phyloP scores from a whole-genome alignment of 331 rosid species.

The Spiraea crenata region DNA sequence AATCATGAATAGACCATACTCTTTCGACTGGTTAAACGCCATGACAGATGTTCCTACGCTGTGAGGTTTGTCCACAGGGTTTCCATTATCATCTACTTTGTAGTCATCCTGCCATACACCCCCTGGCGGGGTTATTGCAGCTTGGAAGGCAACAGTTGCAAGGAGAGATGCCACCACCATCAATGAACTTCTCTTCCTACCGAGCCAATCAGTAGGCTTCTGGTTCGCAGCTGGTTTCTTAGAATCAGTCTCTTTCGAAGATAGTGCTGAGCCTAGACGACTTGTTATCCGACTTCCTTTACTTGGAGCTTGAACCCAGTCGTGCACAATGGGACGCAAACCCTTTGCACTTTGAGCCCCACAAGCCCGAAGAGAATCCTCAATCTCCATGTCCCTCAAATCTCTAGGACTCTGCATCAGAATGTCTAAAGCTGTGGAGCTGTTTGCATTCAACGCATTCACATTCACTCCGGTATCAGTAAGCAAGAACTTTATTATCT shows the following conservation, averaged over 20 bases:
- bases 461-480: conserved; percentile 13
- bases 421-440: conserved; percentile 23
- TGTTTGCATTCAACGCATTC: conserved; percentile 14
- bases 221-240: neutral
- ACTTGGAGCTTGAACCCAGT: conserved; percentile 13
- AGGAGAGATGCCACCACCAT: conserved; percentile 37
- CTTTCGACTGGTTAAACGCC: conserved; percentile 3
- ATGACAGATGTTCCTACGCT: conserved; percentile 23
- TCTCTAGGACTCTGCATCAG: conserved; percentile 29
- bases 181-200: conserved; percentile 28
- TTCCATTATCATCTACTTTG: conserved; percentile 11
- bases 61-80: conserved; percentile 4
- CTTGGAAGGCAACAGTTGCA: conserved; percentile 32
- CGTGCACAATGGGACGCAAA: conserved; percentile 7
- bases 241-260: neutral
- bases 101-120: conserved; percentile 35
- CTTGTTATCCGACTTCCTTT: neutral
- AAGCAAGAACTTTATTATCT: conserved; percentile 21
- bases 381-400: conserved; percentile 24
- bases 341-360: conserved; percentile 24
- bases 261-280: conserved; percentile 2
- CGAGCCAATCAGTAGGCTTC: conserved; percentile 28
- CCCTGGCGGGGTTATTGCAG: conserved; percentile 31
- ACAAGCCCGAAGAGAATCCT: conserved; percentile 15
- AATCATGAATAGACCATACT: conserved; percentile 23